phyloP scores from a whole-genome alignment of 2,329 filamentous ascomycete genomes.

The Hypoxylon sp. region DNA sequence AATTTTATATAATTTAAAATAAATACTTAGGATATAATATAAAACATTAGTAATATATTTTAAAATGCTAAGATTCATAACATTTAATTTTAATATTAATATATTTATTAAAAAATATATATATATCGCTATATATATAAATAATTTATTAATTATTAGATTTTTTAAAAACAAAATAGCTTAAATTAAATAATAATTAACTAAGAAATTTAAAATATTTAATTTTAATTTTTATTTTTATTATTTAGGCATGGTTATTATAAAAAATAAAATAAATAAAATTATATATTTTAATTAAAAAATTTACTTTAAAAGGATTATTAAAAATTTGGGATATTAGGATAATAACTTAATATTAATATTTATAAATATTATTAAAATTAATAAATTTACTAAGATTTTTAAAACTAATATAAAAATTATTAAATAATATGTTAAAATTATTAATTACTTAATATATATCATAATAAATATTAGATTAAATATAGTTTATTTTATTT shows the following conservation, averaged over 20 bases:
- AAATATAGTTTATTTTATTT: slow-evolving; percentile 20
- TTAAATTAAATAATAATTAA: slow-evolving; percentile 23
- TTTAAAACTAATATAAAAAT: neutral
- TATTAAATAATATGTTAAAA: slow-evolving; percentile 23
- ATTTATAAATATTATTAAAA: too few relatives aligned
- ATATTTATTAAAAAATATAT: slow-evolving; percentile 24
- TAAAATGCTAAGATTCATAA: slow-evolving; percentile 9
- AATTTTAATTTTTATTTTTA: slow-evolving; percentile 21
- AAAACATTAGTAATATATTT: slow-evolving; percentile 17
- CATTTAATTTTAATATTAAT: slow-evolving; percentile 16
- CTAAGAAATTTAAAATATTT: too few relatives aligned
- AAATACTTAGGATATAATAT: slow-evolving; percentile 21
- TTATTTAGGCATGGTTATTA: slow-evolving; percentile 27
- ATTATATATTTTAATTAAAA: slow-evolving; percentile 25
- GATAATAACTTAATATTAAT: too few relatives aligned
- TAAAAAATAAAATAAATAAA: too few relatives aligned
- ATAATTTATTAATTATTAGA: slow-evolving; percentile 22
- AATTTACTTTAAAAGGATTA: slow-evolving; percentile 23
- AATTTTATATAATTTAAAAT: slow-evolving; percentile 25
- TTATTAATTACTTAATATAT: slow-evolving; percentile 27
- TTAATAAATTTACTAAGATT: too few relatives aligned
- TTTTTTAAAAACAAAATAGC: slow-evolving; percentile 21
- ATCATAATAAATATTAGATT: slow-evolving; percentile 17
- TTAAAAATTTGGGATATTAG: slow-evolving; percentile 24
- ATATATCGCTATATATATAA: slow-evolving; percentile 26